phyloP scores from a whole-genome alignment of 2,329 filamentous ascomycete species.

The Emergomyces pasteurianus region DNA sequence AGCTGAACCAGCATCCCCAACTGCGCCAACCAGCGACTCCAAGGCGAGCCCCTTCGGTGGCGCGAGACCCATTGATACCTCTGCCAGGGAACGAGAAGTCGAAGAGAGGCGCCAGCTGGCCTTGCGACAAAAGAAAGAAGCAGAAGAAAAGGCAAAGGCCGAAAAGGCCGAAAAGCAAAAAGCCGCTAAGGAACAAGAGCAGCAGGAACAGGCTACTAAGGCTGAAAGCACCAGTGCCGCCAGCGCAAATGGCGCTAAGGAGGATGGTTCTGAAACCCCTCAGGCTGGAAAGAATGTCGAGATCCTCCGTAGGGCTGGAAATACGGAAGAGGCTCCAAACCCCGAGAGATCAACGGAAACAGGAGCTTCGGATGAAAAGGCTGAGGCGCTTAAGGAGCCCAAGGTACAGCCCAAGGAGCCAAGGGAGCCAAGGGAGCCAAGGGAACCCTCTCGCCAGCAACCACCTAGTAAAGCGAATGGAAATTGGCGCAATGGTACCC shows the following conservation, averaged over 20 bases:
- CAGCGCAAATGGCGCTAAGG: conserved; percentile 27
- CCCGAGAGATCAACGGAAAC: conserved; percentile 37
- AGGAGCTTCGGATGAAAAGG: conserved; percentile 4
- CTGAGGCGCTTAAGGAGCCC: conserved; percentile 9
- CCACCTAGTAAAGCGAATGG: conserved; percentile 28
- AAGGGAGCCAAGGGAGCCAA: conserved; percentile 19
- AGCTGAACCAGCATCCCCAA: conserved; percentile 40
- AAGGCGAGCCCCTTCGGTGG: conserved; percentile 92
- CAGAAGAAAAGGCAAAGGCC: conserved; percentile 73
- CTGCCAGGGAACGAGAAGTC: conserved; percentile 74
- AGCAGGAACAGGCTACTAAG: conserved; percentile 26
- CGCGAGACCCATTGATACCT: conserved; percentile 87
- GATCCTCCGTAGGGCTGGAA: conserved; percentile 40
- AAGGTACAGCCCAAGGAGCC: conserved; percentile 31
- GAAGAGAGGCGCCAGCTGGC: conserved; percentile 73
- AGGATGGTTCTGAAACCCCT: conserved; percentile 29
- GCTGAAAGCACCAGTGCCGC: conserved; percentile 23
- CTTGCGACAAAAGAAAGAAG: conserved; percentile 71
- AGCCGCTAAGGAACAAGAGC: conserved; percentile 50
- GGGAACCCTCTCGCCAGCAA: conserved; percentile 7
- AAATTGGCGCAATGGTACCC: conserved; percentile 26
- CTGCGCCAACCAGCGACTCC: conserved; percentile 43
- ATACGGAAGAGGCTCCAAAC: conserved; percentile 32
- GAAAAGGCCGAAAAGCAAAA: conserved; percentile 53
- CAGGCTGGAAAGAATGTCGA: conserved; percentile 41